phyloP scores from a whole-genome alignment of 192 early-diverging fungal genomes.

The Podila minutissima region DNA sequence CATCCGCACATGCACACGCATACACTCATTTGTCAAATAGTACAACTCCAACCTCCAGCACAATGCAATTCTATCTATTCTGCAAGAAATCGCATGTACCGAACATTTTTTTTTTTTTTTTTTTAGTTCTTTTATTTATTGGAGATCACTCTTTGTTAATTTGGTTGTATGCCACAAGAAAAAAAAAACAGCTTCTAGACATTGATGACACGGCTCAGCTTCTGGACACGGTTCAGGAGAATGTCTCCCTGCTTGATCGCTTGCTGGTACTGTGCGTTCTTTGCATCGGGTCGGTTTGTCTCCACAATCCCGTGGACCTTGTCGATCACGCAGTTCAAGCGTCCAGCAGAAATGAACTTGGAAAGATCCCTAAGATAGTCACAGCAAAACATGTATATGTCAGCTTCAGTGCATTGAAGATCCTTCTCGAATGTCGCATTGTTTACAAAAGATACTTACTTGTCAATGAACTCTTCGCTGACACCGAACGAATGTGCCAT shows the following conservation, averaged over 20 bases:
- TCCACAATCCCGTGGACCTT: conserved; percentile 98
- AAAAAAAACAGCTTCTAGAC: conserved; percentile 59
- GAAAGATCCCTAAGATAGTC: conserved; percentile 79
- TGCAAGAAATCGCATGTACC: no score
- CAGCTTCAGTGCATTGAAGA: neutral
- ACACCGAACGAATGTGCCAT: conserved; percentile 99
- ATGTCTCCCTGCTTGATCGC: conserved; percentile 97
- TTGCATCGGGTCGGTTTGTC: conserved; percentile 97
- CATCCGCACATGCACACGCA: no score
- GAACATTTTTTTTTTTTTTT: neutral
- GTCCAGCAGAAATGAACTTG: conserved; percentile 94
- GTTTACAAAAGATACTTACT: conserved; percentile 56
- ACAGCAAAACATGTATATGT: neutral
- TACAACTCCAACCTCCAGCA: neutral
- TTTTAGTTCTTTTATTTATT: neutral
- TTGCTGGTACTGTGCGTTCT: conserved; percentile 98
- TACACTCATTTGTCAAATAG: conserved; percentile 11
- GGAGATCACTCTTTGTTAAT: neutral
- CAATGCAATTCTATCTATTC: neutral
- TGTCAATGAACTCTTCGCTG: conserved; percentile 93
- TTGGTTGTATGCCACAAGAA: neutral
- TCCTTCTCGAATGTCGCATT: neutral
- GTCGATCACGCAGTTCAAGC: conserved; percentile 98
- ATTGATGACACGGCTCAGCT: conserved; percentile 92
- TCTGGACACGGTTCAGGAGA: conserved; percentile 95